These are phyloP conservation scores for Entomortierella parvispora DNA, from an alignment of 192 early-diverging fungal species.

Conservation along the genomic window DNA sequence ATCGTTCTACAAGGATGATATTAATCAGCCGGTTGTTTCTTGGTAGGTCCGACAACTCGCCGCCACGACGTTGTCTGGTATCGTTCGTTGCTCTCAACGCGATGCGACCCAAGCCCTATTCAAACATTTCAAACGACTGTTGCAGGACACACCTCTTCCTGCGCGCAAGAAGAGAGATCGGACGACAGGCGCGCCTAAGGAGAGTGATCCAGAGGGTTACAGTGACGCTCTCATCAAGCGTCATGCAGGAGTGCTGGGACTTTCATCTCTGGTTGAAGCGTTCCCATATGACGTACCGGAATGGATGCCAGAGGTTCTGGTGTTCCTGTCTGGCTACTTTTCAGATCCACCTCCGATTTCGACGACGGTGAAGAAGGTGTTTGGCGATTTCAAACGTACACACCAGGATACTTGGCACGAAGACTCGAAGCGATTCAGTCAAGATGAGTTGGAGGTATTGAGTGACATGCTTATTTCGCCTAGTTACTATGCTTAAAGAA, in stretches of 20 bases:
- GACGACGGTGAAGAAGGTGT: constrained; percentile 84
- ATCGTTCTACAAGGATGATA: no score
- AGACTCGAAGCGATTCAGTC: constrained; percentile 79
- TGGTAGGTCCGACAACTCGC: constrained; percentile 77
- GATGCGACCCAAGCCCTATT: constrained; percentile 69
- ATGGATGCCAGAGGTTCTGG: constrained; percentile 91
- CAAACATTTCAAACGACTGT: constrained; percentile 46
- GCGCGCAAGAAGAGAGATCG: constrained; percentile 53
- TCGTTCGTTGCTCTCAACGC: constrained; percentile 80
- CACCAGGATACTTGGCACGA: constrained; percentile 97
- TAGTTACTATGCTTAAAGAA: constrained; percentile 79
- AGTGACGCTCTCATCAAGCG: constrained; percentile 69
- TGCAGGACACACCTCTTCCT: constrained; percentile 56
- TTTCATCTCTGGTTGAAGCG: constrained; percentile 87
- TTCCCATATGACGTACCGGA: constrained; percentile 95
- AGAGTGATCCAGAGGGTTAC: constrained; percentile 55
- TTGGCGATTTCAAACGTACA: constrained; percentile 94
- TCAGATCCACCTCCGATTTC: constrained; percentile 88
- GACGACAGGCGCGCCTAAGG: constrained; percentile 21
- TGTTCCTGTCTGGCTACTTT: constrained; percentile 78
- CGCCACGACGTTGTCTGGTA: constrained; percentile 76
- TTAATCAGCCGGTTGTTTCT: neutral
- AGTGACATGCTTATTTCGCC: constrained; percentile 92
- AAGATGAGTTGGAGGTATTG: constrained; percentile 80
- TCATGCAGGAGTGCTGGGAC: constrained; percentile 91